These are phyloP conservation scores for Alternaria conjuncta DNA, from an alignment of 2,329 filamentous ascomycete genomes.

Conservation along the genomic window DNA sequence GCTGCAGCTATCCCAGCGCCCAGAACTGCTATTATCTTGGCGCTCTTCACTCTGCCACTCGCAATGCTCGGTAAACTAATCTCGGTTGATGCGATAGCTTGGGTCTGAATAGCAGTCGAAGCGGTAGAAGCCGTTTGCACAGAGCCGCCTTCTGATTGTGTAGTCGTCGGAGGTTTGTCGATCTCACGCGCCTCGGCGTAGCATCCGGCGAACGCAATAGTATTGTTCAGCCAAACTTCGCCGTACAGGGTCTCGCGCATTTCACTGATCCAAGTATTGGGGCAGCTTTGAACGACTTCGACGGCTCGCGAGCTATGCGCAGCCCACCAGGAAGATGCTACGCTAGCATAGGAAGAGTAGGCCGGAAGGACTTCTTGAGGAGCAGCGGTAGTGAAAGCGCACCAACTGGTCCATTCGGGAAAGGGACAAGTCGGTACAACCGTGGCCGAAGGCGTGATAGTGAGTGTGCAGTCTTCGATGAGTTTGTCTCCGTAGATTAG, in stretches of 20 bases:
- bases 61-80: no score
- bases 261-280: neutral
- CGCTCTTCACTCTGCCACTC: no score
- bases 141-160: neutral
- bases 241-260: neutral
- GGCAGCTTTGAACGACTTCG: neutral
- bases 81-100: neutral
- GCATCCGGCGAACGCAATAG: neutral
- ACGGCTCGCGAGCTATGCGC: neutral
- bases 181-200: neutral
- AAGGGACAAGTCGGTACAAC: neutral
- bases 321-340: neutral
- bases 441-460: neutral
- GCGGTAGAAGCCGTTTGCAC: neutral
- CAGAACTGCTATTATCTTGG: no score
- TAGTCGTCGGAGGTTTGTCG: fast-evolving
- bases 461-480: neutral
- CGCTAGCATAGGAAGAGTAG: neutral
- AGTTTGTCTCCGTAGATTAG: neutral
- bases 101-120: neutral
- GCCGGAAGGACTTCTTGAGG: neutral
- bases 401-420: neutral
- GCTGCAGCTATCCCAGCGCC: no score
- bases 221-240: neutral
- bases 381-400: neutral